Base-by-base conservation (phyloP, 2,329 filamentous ascomycete species). In the Dactylella cylindrospora region DNA sequence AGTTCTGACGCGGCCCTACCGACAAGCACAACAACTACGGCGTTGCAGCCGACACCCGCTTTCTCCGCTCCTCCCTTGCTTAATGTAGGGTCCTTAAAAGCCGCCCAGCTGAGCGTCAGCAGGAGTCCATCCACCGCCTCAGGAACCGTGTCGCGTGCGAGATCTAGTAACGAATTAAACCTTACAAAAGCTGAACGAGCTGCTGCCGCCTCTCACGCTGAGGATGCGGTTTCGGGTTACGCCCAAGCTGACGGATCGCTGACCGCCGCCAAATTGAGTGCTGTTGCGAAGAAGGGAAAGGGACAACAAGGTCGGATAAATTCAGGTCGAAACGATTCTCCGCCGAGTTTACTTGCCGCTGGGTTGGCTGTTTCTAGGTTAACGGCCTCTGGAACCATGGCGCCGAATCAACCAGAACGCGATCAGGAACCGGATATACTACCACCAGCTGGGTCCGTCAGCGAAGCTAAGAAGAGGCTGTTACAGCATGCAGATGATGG, bases 371-470 rank as follows among this genome's bases (percentile, higher is more conserved):
- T 61, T 22, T 61, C 47, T 3, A 61, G 47, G 23, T 52, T 46
- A 2, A 43, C 55, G 9, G 50, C 55, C 31, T 46, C 55, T 3
- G 41, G 28, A 29, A 49, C 28, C 6, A 53, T 61, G 55, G 35
- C 47, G 28, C 28, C 29, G n/a, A 32, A 20, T 23, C 55, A 53
- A 39, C 55, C 55, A 13, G 55, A 61, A 26, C 55, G 55, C 23
- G 55, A 61, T 15, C 55, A 61, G 47, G 55, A 61, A 25, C 55
- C 55, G 6, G 55, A 61, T 13, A 53, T 61, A 28, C 55, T 61
- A 2, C 55, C 55, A 20, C 47, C 55, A 6, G 22, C 55, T 19
- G 55, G 55, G 15, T 53, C 55, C 17, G 40, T 61, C 36, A 61
- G 41, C 36, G 47, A 61, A 23, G 55, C 55, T 22, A 61, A 49